A percentile compares a stretch with the other conserved stretches of the same genome.
These are phyloP conservation scores for Salix caprea DNA, from an alignment of 345 rosid species.

Conservation along the genomic window DNA sequence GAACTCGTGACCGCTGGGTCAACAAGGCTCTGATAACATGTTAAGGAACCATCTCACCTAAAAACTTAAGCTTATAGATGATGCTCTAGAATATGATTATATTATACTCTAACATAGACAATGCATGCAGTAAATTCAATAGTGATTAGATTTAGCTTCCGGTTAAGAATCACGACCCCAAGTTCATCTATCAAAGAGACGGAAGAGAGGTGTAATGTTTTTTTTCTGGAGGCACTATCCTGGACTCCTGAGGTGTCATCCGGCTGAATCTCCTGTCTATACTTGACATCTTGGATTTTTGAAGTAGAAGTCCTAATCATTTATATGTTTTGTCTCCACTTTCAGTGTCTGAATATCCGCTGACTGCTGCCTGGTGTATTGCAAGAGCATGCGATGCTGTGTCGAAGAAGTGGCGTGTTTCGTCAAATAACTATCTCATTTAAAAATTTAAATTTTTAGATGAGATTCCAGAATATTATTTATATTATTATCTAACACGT, in stretches of 20 bases:
- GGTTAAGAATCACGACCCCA: background rate
- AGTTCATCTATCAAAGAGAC: background rate
- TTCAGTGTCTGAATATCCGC: slow-evolving; percentile 83
- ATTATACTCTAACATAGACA: no score
- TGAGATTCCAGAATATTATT: no score
- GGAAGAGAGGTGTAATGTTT: background rate
- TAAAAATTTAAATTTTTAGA: no score
- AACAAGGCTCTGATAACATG: no score
- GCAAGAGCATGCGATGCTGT: slow-evolving; percentile 66
- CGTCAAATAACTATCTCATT: no score
- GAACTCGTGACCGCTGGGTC: no score
- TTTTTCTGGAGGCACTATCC: background rate
- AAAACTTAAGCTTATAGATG: no score
- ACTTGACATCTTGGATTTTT: background rate
- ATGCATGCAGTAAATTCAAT: background rate
- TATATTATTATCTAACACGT: no score
- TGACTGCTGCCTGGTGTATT: slow-evolving; percentile 84
- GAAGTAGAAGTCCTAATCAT: background rate
- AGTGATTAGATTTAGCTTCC: background rate
- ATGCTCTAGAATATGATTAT: no score
- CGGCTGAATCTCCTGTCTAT: background rate
- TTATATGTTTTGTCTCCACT: background rate
- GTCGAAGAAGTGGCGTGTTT: slow-evolving; percentile 14
- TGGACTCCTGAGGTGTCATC: background rate
- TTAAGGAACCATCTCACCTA: no score